Evolutionary conservation across 169 alveolate genomes (phyloP).

Genomic region (Eimeria necatrix): DNA sequence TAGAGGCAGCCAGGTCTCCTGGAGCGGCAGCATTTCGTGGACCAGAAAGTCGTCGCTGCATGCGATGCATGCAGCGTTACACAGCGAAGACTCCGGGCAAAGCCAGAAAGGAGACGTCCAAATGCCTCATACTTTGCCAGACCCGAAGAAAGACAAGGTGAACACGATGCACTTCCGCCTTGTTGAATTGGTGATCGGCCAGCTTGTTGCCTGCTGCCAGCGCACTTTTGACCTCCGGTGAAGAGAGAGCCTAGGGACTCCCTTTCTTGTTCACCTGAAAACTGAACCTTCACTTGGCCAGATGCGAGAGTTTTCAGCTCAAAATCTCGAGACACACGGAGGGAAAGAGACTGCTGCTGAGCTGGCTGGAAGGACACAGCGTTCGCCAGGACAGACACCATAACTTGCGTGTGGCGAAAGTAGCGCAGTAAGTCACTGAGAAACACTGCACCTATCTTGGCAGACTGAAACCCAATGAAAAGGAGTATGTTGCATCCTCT

Average conservation of each 20-base stretch:
- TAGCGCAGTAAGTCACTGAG: conserved; percentile 74
- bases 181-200: conserved; percentile 24
- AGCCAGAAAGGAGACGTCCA: conserved; percentile 46
- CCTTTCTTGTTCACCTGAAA: conserved; percentile 68
- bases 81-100: conserved; percentile 55
- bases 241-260: conserved; percentile 72
- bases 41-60: conserved; percentile 63
- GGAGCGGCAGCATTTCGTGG: conserved; percentile 55
- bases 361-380: conserved; percentile 63
- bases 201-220: neutral
- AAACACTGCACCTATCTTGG: conserved; percentile 76
- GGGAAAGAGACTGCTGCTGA: conserved; percentile 68
- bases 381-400: conserved; percentile 75
- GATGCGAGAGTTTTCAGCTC: conserved; percentile 74
- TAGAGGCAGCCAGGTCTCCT: conserved; percentile 58
- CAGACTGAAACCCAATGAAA: conserved; percentile 79
- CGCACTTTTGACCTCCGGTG: neutral
- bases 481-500: conserved; percentile 19
- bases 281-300: conserved; percentile 62
- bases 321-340: conserved; percentile 72
- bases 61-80: conserved; percentile 72
- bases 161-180: neutral
- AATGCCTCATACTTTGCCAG: conserved; percentile 49
- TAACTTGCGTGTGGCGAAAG: conserved; percentile 70
- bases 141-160: conserved; percentile 39